These are phyloP conservation scores for Globisporangium heterothallicum DNA, from an alignment of 352 stramenopile genomes.

Conservation along the genomic window DNA sequence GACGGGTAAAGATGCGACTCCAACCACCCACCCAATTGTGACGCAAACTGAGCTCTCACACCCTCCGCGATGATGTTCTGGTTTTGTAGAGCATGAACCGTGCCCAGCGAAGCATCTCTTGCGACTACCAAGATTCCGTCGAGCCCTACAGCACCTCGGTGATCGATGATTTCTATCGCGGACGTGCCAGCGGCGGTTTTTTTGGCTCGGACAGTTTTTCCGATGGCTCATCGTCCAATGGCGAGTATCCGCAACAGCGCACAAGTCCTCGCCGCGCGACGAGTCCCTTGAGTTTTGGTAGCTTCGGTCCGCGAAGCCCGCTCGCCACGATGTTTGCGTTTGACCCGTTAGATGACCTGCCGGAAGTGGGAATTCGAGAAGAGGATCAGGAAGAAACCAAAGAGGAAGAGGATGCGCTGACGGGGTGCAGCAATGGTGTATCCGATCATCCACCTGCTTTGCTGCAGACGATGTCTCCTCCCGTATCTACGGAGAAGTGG, in stretches of 20 bases:
- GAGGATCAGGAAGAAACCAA: slow-evolving; percentile 15
- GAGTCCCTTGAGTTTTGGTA: slow-evolving; percentile 51
- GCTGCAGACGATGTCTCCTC: slow-evolving; percentile 49
- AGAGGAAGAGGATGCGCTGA: slow-evolving; percentile 16
- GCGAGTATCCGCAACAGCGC: slow-evolving; percentile 24
- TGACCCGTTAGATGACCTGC: slow-evolving; percentile 63
- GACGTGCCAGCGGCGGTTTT: slow-evolving; percentile 30
- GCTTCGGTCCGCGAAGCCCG: slow-evolving; percentile 62
- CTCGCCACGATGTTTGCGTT: slow-evolving; percentile 67
- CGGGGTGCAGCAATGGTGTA: not conserved
- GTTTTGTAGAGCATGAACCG: slow-evolving; percentile 52
- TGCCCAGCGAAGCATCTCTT: slow-evolving; percentile 68
- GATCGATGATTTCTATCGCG: slow-evolving; percentile 56
- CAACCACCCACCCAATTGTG: no score
- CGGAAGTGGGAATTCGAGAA: slow-evolving; percentile 25
- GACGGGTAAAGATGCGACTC: no score
- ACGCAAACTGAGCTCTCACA: slow-evolving; percentile 13
- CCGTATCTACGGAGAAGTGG: slow-evolving; percentile 55
- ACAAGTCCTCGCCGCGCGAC: slow-evolving; percentile 48
- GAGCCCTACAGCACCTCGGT: slow-evolving; percentile 28
- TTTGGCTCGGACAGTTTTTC: slow-evolving; percentile 50
- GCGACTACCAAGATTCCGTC: slow-evolving; percentile 62
- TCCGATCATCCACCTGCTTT: slow-evolving; percentile 25
- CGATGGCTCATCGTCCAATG: slow-evolving; percentile 40
- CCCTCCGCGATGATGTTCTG: not conserved